These are phyloP conservation scores for Evernia prunastri DNA, from an alignment of 495 filamentous ascomycete species.

Conservation along the genomic window DNA sequence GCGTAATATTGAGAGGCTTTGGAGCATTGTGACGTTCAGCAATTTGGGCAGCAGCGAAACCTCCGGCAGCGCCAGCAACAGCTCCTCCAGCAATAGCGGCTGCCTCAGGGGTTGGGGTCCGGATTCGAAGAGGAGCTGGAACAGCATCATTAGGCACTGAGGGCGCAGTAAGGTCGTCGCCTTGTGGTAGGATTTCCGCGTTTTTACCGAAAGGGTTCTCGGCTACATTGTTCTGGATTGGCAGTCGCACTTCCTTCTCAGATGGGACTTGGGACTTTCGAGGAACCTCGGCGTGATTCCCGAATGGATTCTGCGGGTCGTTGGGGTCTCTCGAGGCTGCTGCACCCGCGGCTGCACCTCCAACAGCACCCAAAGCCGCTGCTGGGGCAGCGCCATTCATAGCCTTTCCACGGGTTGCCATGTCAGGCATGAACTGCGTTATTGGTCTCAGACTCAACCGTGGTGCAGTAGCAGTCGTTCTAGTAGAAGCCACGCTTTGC, in stretches of 20 bases:
- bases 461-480: conserved; percentile 53
- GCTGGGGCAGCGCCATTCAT: conserved; percentile 35
- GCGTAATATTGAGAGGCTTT: conserved; percentile 28
- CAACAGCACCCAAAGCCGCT: conserved; percentile 24
- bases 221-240: conserved; percentile 24
- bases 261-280: conserved; percentile 28
- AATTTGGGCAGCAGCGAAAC: conserved; percentile 29
- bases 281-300: conserved; percentile 40
- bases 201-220: conserved; percentile 42
- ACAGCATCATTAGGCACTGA: conserved; percentile 15
- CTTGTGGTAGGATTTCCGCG: conserved; percentile 35
- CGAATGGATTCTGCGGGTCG: conserved; percentile 36
- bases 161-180: conserved; percentile 7
- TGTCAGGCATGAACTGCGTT: conserved; percentile 75
- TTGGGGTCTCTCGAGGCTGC: conserved; percentile 29
- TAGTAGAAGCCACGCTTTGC: conserved; percentile 38
- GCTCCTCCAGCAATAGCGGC: conserved; percentile 28
- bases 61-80: conserved; percentile 37
- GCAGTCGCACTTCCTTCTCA: conserved; percentile 29
- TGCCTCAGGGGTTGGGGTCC: conserved; percentile 29
- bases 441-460: conserved; percentile 80
- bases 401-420: conserved; percentile 41
- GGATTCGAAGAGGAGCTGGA: conserved; percentile 24
- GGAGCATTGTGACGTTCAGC: conserved; percentile 29
- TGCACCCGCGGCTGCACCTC: conserved; percentile 21